Conservation (phyloP, 1,284 basidiomycete species). For the Cryptococcus depauperatus region DNA sequence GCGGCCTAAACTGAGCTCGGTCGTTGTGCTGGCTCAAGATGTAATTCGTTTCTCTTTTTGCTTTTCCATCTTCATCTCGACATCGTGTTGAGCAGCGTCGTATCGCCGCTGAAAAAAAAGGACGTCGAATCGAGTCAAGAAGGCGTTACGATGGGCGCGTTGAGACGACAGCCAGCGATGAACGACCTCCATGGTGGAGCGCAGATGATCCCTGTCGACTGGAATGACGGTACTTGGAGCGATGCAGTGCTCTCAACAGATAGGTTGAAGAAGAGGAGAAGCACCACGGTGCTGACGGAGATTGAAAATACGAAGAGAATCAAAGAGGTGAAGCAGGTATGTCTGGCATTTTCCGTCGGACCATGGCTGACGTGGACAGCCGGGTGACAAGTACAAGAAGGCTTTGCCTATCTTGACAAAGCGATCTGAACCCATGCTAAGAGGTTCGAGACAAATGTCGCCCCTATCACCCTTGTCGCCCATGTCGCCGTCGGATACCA, state of each 20-base stretch:
- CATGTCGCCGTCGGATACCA: neutral
- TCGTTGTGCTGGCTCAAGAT: no score
- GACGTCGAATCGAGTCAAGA: no score
- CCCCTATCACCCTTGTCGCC: neutral
- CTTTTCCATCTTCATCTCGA: no score
- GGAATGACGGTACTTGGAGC: no score
- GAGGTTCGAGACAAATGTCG: neutral
- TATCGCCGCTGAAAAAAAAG: no score
- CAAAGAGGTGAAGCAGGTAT: neutral
- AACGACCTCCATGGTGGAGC: constrained; percentile 1
- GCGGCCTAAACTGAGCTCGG: no score
- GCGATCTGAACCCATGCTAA: constrained; percentile 2
- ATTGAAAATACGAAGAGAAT: constrained; percentile 11
- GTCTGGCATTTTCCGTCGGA: neutral
- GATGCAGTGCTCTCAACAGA: no score
- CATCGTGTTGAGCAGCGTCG: no score
- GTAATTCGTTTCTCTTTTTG: no score
- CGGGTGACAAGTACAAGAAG: neutral
- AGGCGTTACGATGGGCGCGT: constrained; percentile 51
- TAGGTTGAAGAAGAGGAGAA: neutral
- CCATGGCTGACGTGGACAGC: neutral
- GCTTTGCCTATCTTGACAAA: constrained; percentile 1
- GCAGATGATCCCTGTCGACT: neutral
- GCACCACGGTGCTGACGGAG: constrained; percentile 9
- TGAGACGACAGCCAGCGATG: constrained; percentile 14